Base-by-base conservation (phyloP, 177 flowering plant genomes). In the Vitis hybrid region DNA sequence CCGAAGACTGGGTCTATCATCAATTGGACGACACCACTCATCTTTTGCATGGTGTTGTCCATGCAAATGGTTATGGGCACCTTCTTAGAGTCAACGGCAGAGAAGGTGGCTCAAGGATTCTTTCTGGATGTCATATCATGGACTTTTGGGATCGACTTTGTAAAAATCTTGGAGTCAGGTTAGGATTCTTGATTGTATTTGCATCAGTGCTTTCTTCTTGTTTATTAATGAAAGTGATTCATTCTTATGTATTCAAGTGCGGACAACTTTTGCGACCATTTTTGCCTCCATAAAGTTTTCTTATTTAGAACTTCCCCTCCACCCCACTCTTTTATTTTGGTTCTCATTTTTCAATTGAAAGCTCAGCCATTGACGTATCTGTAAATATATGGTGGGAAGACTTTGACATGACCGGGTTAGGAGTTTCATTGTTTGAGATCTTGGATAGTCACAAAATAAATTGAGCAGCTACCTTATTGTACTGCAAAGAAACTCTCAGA, bases 91-190 rank as follows among this genome's bases (percentile, higher is more conserved):
- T 94, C 52, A 94, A 94, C 80, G 99, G 99, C 12, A 80, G 81
- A 58, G 98, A 91, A 81, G 97, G 98, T 50, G 98, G 99, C 18
- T 93, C 98, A 0, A 86, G 77, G 79, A 39, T 80, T 53, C 89
- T 94, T 13, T 86, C 94, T 2, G 99, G 99, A 45, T 73, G 80
- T 64, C 80, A 90, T 64, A 89, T 94, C 60, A 91, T 94, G 99
- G 83, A 85, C 75, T 93, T 94, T 64, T 93, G 97, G 98, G 97
- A 93, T 70, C 79, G 99, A 13, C 81, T 94, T 1, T 94, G 99
- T 74, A 79, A 64, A 73, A 51, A 74, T 11, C 90, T 94, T 52
- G 78, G 81, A 48, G 94, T 87, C 81, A 94, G 98, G 98, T 93
- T 69, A 79, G 90, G 55, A 14, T 31, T 74, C 57, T 66, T 65